Evolutionary conservation across 176 grass and related monocot genomes (phyloP), one percentile per base, ranked within the genome.

Genomic region (Phoenix roebelenii): DNA sequence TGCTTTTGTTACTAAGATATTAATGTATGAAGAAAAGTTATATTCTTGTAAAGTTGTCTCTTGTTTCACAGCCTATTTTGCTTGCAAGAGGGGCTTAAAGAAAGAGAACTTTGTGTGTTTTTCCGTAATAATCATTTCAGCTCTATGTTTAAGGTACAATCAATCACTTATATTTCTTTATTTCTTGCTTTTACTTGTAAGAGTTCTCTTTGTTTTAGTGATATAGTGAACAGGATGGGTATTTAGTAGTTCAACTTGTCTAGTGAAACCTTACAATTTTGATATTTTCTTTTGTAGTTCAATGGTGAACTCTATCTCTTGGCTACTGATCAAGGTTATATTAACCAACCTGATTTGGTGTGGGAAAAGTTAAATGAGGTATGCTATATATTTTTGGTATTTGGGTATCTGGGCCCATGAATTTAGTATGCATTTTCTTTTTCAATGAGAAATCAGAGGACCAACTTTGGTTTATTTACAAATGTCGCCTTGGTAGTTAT

Each of bases 51-150:
- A 44, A 14, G 9, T 44, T 44, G 35, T 44, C 9, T 82, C 66
- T 49, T 60, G 30, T 70, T 57, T 71, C 30, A 3, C 79, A 98
- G 94, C 23, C 81, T 98, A 29, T 93, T 98, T 76, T 98, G 88
- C 75, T 78, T 98, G 68, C 94, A 98, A 93, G 94, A 93, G 63
- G 85, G 73, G 18, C 94, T 93, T 59, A 93, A 89, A 10, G 94
- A 98, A 73, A 93, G 79, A 70, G 94, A 98, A 65, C 74, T 98
- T 17, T 98, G 85, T 17, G 85, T 98, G 23, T 98, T 98, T 75
- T 93, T 98, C 63, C 88, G 94, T 53, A 98, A 98, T 89, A 98
- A 93, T 49, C 94, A 98, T 69, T 98, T 98, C 79, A 93, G 86
- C 74, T 86, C 85, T 67, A 98, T 98, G 88, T 98, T 98, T 65